These are phyloP conservation scores for Rhizophagus clarus DNA, from an alignment of 192 early-diverging fungal species.

Conservation along the genomic window DNA sequence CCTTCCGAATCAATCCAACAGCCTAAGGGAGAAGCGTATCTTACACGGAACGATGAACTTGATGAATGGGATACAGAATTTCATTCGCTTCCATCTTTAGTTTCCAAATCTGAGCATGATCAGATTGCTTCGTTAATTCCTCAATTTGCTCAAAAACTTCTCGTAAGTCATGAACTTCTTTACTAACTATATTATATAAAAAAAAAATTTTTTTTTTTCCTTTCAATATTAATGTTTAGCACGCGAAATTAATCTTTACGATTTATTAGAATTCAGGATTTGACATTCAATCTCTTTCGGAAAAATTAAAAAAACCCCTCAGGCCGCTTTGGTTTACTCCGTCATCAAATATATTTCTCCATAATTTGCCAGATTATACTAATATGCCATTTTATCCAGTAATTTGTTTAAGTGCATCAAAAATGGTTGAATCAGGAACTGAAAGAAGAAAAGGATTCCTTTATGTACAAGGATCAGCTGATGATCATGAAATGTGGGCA, in stretches of 20 bases:
- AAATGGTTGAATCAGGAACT: conserved; percentile 50
- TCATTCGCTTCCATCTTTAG: conserved; percentile 61
- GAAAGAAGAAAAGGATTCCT: conserved; percentile 56
- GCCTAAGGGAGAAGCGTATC: too few species aligned
- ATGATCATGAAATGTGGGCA: conserved; percentile 89
- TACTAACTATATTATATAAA: background rate
- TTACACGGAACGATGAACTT: too few species aligned
- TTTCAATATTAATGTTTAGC: background rate
- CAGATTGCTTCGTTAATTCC: conserved; percentile 65
- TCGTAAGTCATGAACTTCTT: conserved; percentile 38
- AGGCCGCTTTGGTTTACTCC: conserved; percentile 85
- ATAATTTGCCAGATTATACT: conserved; percentile 49
- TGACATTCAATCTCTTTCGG: conserved; percentile 38
- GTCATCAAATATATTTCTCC: conserved; percentile 48
- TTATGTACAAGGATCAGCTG: conserved; percentile 89
- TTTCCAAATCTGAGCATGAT: conserved; percentile 70
- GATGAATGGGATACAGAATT: conserved; percentile 59
- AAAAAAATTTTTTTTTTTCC: background rate
- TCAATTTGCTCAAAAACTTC: conserved; percentile 57
- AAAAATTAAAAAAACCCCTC: conserved; percentile 62
- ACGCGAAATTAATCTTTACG: too few species aligned
- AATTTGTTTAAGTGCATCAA: conserved; percentile 77
- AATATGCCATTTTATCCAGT: conserved; percentile 70
- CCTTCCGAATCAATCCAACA: too few species aligned
- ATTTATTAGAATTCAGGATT: conserved; percentile 43